Evolutionary conservation across 805 yeast genomes (phyloP).

Genomic region (Metschnikowia sp.): DNA sequence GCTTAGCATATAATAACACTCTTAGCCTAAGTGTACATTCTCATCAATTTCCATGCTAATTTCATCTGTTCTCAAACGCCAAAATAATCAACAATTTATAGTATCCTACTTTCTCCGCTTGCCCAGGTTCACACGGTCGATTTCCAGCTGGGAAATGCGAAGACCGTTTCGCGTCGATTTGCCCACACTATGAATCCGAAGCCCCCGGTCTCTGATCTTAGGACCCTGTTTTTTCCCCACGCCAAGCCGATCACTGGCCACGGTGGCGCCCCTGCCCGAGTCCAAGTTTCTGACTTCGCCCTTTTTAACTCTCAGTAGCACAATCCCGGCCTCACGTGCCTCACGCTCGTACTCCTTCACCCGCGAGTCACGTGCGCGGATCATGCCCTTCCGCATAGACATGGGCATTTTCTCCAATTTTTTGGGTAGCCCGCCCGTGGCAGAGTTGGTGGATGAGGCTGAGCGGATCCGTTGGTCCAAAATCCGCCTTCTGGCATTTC

Average conservation of each 20-base stretch:
- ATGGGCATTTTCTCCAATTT: slow-evolving; percentile 82
- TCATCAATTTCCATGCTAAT: background rate
- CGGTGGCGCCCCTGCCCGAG: slow-evolving; percentile 52
- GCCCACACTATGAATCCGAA: slow-evolving; percentile 75
- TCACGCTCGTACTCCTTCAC: slow-evolving; percentile 62
- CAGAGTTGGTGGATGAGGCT: slow-evolving; percentile 40
- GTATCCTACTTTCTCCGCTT: background rate
- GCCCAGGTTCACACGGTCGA: slow-evolving; percentile 41
- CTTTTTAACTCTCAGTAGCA: slow-evolving; percentile 67
- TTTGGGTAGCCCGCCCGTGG: slow-evolving; percentile 40
- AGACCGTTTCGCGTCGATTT: slow-evolving; percentile 76
- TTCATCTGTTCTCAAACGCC: background rate
- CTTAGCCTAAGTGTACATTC: too few relatives aligned
- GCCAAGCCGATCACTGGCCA: slow-evolving; percentile 51
- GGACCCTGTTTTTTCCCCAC: slow-evolving; percentile 37
- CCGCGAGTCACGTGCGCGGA: slow-evolving; percentile 50
- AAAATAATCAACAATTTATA: background rate
- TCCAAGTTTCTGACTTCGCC: slow-evolving; percentile 61
- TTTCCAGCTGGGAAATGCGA: slow-evolving; percentile 63
- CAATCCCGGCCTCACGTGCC: slow-evolving; percentile 87
- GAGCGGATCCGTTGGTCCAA: slow-evolving; percentile 54
- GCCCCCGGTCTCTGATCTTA: slow-evolving; percentile 66
- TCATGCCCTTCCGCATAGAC: slow-evolving; percentile 82
- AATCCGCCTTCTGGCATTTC: slow-evolving; percentile 65
- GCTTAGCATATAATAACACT: too few relatives aligned